Conservation (phyloP, 2,329 filamentous ascomycete genomes). For the Thielaviopsis musarum region DNA sequence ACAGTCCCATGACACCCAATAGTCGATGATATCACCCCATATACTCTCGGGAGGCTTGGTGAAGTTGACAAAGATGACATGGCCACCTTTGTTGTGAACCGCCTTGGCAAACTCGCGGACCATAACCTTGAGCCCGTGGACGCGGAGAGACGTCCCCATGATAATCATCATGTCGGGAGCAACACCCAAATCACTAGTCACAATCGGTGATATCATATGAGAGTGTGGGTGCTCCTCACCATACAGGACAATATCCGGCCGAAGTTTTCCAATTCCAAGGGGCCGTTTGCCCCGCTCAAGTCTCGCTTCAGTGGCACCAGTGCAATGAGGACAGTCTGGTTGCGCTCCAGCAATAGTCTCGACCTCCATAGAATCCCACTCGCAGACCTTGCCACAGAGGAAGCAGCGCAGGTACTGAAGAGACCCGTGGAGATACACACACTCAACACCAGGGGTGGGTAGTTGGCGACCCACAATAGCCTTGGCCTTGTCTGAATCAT, state of each 20-base stretch:
- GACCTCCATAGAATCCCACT: constrained; percentile 41
- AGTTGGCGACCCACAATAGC: constrained; percentile 12
- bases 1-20: constrained; percentile 60
- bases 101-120: constrained; percentile 56
- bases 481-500: constrained; percentile 4
- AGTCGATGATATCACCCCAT: constrained; percentile 59
- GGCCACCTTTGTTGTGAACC: constrained; percentile 49
- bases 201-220: constrained; percentile 49
- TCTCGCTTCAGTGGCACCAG: constrained; percentile 42
- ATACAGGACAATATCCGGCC: constrained; percentile 59
- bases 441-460: constrained; percentile 32
- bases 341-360: constrained; percentile 47
- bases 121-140: constrained; percentile 55
- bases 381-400: constrained; percentile 37
- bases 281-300: constrained; percentile 50
- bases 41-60: constrained; percentile 55
- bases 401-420: constrained; percentile 47
- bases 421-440: constrained; percentile 59
- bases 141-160: constrained; percentile 52
- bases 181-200: constrained; percentile 48
- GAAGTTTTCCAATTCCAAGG: constrained; percentile 48
- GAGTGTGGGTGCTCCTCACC: constrained; percentile 56
- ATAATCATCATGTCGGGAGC: constrained; percentile 52
- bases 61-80: constrained; percentile 56
- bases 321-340: constrained; percentile 50